Conservation (phyloP, 345 rosid species). For the Linum usitatissimum region DNA sequence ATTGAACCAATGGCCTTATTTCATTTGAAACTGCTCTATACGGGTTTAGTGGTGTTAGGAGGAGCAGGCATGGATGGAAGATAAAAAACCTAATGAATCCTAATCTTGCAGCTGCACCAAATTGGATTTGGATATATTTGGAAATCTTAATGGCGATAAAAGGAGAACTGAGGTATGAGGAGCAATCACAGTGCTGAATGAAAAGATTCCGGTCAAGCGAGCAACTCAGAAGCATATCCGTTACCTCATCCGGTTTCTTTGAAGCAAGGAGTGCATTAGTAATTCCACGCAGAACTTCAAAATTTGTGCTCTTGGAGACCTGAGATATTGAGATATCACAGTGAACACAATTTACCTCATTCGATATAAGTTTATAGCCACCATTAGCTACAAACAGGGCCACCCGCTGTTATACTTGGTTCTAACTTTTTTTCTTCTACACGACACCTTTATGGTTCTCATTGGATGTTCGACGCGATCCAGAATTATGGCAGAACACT, state of each 20-base stretch:
- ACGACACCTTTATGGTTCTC: not conserved
- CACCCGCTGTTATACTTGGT: not conserved
- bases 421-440: not conserved
- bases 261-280: slow-evolving; percentile 83
- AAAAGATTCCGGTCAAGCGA: no score
- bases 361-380: not conserved
- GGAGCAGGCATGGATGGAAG: no score
- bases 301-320: slow-evolving; percentile 52
- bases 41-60: no score
- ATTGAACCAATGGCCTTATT: no score
- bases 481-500: slow-evolving; percentile 3
- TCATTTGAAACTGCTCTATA: no score
- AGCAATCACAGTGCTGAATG: no score
- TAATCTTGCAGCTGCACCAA: no score
- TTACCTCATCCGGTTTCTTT: slow-evolving; percentile 82
- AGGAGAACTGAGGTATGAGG: no score
- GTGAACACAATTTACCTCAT: not conserved
- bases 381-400: not conserved
- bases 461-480: not conserved
- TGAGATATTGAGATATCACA: slow-evolving; percentile 17
- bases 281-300: slow-evolving; percentile 75
- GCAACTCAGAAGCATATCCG: not conserved
- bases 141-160: no score
- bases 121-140: no score
- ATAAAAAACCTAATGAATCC: no score